Evolutionary conservation across 495 filamentous ascomycete species (phyloP).

Genomic region (Talaromyces nanjingensis): DNA sequence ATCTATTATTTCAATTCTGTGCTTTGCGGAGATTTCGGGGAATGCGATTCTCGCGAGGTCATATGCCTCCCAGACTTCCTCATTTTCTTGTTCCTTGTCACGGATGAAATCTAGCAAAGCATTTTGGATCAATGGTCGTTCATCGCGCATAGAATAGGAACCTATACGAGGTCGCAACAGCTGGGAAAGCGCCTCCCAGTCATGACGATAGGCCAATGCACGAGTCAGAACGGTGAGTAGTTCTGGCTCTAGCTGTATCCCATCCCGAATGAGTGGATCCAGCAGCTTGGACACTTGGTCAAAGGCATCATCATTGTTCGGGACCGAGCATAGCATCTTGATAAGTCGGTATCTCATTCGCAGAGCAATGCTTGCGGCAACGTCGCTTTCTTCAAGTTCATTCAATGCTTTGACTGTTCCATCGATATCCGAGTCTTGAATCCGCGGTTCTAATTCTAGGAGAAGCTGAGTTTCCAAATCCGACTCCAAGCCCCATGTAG

Average conservation of each 20-base stretch:
- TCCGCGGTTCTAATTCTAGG: slow-evolving; percentile 66
- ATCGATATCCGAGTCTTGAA: slow-evolving; percentile 60
- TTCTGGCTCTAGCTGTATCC: slow-evolving; percentile 56
- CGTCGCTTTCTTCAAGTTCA: slow-evolving; percentile 47
- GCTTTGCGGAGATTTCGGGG: slow-evolving; percentile 56
- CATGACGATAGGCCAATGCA: slow-evolving; percentile 63
- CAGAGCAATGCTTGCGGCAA: slow-evolving; percentile 48
- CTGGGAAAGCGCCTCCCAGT: slow-evolving; percentile 68
- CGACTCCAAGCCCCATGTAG: slow-evolving; percentile 54
- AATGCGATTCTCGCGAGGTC: slow-evolving; percentile 69
- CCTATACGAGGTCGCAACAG: slow-evolving; percentile 62
- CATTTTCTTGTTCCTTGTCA: slow-evolving; percentile 50
- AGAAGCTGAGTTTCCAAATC: slow-evolving; percentile 56
- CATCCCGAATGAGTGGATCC: slow-evolving; percentile 65
- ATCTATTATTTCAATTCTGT: slow-evolving; percentile 69
- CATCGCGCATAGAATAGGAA: slow-evolving; percentile 49
- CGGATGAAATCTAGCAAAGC: slow-evolving; percentile 59
- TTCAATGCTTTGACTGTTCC: slow-evolving; percentile 58
- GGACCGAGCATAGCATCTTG: slow-evolving; percentile 54
- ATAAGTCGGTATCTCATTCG: slow-evolving; percentile 69
- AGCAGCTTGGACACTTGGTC: slow-evolving; percentile 66
- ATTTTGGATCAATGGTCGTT: slow-evolving; percentile 56
- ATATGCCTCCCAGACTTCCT: slow-evolving; percentile 75
- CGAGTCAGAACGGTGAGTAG: slow-evolving; percentile 66
- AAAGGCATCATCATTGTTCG: slow-evolving; percentile 46